Evolutionary conservation across 345 rosid genomes (phyloP).

Genomic region (Lepidium sativum): DNA sequence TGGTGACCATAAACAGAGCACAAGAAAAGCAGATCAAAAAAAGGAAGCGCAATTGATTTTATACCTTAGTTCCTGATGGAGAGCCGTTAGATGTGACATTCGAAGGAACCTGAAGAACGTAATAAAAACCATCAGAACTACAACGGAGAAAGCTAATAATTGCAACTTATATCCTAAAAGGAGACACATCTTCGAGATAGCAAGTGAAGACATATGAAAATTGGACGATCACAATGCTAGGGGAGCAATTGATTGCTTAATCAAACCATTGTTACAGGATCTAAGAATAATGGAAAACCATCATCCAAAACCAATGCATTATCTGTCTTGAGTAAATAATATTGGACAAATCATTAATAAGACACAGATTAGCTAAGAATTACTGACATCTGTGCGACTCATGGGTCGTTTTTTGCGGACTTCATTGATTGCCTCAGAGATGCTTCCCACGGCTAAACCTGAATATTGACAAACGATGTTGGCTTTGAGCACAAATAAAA

Average conservation of each 20-base stretch:
- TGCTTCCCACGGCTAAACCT: slow-evolving; percentile 46
- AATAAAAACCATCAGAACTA: not conserved
- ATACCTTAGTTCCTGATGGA: slow-evolving; percentile 48
- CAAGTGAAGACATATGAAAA: too few relatives aligned
- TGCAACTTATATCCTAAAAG: too few relatives aligned
- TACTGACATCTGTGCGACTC: slow-evolving; percentile 82
- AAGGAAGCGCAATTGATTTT: slow-evolving; percentile 1
- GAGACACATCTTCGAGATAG: too few relatives aligned
- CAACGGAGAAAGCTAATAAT: too few relatives aligned
- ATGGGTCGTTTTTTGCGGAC: slow-evolving; percentile 70
- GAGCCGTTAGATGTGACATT: slow-evolving; percentile 43
- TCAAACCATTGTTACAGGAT: not conserved
- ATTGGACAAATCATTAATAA: not conserved
- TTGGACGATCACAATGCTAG: not conserved
- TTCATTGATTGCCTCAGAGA: slow-evolving; percentile 49
- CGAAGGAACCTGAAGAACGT: slow-evolving; percentile 59
- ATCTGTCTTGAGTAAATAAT: not conserved
- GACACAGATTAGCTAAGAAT: not conserved
- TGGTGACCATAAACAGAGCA: not conserved
- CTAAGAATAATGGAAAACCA: not conserved
- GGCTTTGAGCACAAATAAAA: not conserved
- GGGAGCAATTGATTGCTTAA: not conserved
- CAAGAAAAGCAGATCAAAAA: not conserved
- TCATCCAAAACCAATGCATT: not conserved
- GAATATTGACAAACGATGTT: slow-evolving; percentile 9